Percentiles rank a stretch among this genome's conserved stretches.
These are phyloP conservation scores for Mycosphaerella arachidis DNA, from an alignment of 2,329 filamentous ascomycete species.

Conservation along the genomic window DNA sequence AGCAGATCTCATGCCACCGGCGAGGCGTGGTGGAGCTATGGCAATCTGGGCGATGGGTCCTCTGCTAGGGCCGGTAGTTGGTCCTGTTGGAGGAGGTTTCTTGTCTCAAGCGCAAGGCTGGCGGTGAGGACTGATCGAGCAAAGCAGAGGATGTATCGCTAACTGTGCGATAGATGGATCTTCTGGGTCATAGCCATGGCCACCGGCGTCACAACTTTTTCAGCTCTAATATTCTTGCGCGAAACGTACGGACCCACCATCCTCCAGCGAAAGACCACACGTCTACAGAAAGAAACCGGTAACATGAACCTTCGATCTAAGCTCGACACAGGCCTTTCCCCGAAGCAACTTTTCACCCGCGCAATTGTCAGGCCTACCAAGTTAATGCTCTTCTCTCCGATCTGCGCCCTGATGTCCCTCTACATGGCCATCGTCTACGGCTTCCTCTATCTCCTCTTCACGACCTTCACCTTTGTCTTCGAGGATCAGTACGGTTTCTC, in stretches of 20 bases:
- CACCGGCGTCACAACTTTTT: slow-evolving; percentile 32
- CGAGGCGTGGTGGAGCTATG: slow-evolving; percentile 29
- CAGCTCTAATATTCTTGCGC: slow-evolving; percentile 37
- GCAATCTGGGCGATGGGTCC: slow-evolving; percentile 25
- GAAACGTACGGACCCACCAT: slow-evolving; percentile 49
- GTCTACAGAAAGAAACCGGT: slow-evolving; percentile 48
- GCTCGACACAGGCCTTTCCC: slow-evolving; percentile 37
- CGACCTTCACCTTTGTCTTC: slow-evolving; percentile 23
- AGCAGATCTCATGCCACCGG: slow-evolving; percentile 30
- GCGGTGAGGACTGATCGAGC: slow-evolving; percentile 53
- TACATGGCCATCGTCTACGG: slow-evolving; percentile 27
- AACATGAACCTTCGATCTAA: slow-evolving; percentile 39
- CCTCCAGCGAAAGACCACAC: slow-evolving; percentile 42
- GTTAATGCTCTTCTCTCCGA: slow-evolving; percentile 27
- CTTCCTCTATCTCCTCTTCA: slow-evolving; percentile 27
- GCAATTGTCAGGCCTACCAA: slow-evolving; percentile 50
- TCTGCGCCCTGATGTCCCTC: slow-evolving; percentile 23
- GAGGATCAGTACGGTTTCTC: slow-evolving; percentile 22
- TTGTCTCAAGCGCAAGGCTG: slow-evolving; percentile 60
- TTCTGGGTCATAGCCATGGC: slow-evolving; percentile 60
- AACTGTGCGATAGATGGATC: slow-evolving; percentile 41
- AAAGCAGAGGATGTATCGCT: not conserved
- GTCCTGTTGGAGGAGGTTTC: slow-evolving; percentile 60
- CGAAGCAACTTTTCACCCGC: slow-evolving; percentile 39
- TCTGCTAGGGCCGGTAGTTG: slow-evolving; percentile 31